Evolutionary conservation across 176 grass and related monocot genomes (phyloP).

Genomic region (Zizania latifolia): DNA sequence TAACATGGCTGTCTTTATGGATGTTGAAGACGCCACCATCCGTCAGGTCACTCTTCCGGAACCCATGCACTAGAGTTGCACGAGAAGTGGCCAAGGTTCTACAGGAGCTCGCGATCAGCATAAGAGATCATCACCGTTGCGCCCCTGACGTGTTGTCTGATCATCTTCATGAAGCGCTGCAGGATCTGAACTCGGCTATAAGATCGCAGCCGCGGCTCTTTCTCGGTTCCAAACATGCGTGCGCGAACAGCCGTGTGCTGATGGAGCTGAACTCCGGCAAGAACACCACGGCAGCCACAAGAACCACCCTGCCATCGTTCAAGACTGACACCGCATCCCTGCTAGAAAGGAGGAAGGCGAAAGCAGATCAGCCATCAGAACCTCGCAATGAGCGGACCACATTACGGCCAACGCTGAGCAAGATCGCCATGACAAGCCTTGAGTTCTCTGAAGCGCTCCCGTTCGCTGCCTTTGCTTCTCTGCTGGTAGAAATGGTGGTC

Average conservation of each 20-base stretch:
- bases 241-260: conserved; percentile 24
- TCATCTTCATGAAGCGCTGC: conserved; percentile 63
- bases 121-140: conserved; percentile 47
- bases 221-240: conserved; percentile 46
- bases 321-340: too few relatives aligned
- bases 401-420: conserved; percentile 73
- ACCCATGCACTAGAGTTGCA: conserved; percentile 67
- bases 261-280: conserved; percentile 29
- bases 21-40: conserved; percentile 56
- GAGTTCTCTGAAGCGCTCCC: conserved; percentile 91
- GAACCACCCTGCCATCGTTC: too few relatives aligned
- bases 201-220: conserved; percentile 68
- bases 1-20: conserved; percentile 4
- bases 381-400: conserved; percentile 22
- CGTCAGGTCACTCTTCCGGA: conserved; percentile 58
- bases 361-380: conserved; percentile 19
- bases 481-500: conserved; percentile 89
- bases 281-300: conserved; percentile 1
- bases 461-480: conserved; percentile 80
- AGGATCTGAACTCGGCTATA: conserved; percentile 63
- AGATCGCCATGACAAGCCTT: conserved; percentile 67
- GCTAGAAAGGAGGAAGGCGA: conserved; percentile 34
- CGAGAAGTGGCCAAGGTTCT: conserved; percentile 79
- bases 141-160: conserved; percentile 61
- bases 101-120: conserved; percentile 59